Evolutionary conservation across 176 grass and related monocot genomes (phyloP), one percentile per base, ranked within the genome.

Genomic region (Rhipidocladum racemiflorum): DNA sequence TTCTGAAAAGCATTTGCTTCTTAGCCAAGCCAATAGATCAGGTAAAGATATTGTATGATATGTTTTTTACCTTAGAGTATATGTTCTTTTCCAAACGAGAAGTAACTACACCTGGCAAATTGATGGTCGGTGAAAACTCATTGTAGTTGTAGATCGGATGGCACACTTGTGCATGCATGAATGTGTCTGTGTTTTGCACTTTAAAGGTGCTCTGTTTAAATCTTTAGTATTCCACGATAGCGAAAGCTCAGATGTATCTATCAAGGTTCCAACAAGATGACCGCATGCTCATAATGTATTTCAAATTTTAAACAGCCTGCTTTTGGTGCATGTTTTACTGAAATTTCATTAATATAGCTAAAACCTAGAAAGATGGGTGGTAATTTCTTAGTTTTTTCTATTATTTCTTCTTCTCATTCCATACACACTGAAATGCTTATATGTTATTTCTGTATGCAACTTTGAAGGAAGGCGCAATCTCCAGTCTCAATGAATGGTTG

Each of bases 401-500:
- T 24, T 20, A 46, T 1, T 20, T 79, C 50, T 70, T n/a, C 4
- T 36, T 27, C 23, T 42, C 24, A 30, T 20, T 59, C 9, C 15
- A 25, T 34, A 86, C 39, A 55, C 23, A 34, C 20, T 88, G 30
- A 83, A 77, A 83, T 76, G 12, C 50, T 57, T 44, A 34, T 82
- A 16, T 34, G 16, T 71, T 72, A 27, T 83, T 90, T 7, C 42
- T 79, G 49, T 65, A 38, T 83, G 18, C 39, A n/a, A 71, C 28
- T 84, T 66, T 76, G 44, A 88, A 94, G 92, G 91, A 89, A 87
- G 77, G 81, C 72, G 90, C 91, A 17, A 91, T 93, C 25, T 76
- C 78, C 54, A 83, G 83, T 76, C 81, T 91, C 16, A 88, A 91
- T 55, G 84, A 97, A 80, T 93, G 81, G 83, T 81, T 91, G 84